These are phyloP conservation scores for Syzygium grande DNA, from an alignment of 345 rosid genomes.

Conservation along the genomic window DNA sequence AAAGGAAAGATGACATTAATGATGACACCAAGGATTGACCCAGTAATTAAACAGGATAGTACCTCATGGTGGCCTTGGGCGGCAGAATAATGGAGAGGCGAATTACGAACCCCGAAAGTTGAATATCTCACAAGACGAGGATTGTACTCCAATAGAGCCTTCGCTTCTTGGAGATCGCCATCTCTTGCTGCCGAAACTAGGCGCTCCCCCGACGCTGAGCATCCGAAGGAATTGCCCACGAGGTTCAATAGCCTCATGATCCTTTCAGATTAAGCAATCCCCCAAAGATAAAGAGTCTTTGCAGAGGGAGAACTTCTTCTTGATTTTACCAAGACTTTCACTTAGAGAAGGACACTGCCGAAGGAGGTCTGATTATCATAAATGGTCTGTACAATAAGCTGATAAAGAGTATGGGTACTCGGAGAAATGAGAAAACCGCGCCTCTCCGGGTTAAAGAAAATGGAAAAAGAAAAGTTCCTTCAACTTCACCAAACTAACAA, in stretches of 20 bases:
- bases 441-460: not conserved
- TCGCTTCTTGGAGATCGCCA: constrained; percentile 95
- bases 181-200: constrained; percentile 97
- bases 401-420: not conserved
- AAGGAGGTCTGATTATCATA: not conserved
- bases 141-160: constrained; percentile 83
- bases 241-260: constrained; percentile 75
- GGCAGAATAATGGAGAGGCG: constrained; percentile 96
- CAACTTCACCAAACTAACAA: constrained; percentile 14
- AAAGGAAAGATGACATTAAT: not conserved
- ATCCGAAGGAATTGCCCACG: constrained; percentile 92
- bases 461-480: not conserved
- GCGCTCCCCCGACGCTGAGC: constrained; percentile 99
- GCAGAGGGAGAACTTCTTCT: not conserved
- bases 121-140: constrained; percentile 92
- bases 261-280: not conserved
- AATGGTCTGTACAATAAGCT: not conserved
- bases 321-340: not conserved
- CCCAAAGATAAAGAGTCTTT: not conserved
- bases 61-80: constrained; percentile 99
- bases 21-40: not conserved
- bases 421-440: not conserved
- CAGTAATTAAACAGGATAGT: not conserved
- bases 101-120: constrained; percentile 90
- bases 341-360: not conserved